Percentiles rank a stretch among this genome's conserved stretches.
Conservation (phyloP, 2,329 filamentous ascomycete genomes). For the Ophiosphaerella narmari region DNA sequence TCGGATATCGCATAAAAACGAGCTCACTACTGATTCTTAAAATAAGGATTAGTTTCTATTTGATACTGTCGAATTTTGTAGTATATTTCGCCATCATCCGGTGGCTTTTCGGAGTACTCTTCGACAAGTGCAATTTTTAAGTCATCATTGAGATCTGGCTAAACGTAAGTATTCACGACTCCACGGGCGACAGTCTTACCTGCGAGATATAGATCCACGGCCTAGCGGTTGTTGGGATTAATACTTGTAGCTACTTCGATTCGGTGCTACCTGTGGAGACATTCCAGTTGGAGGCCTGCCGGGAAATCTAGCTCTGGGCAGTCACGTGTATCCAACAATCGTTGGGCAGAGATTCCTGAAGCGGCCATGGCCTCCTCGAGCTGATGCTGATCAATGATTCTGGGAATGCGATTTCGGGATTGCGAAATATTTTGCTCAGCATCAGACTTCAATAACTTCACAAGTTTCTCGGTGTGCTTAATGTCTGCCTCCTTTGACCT, state of each 20-base stretch:
- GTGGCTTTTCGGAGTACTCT: slow-evolving; percentile 16
- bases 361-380: slow-evolving; percentile 22
- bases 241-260: not conserved
- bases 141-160: slow-evolving; percentile 10
- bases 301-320: slow-evolving; percentile 10
- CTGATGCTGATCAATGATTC: slow-evolving; percentile 30
- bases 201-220: no score
- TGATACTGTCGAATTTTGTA: slow-evolving; percentile 26
- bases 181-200: not conserved
- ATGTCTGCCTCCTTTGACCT: slow-evolving; percentile 9
- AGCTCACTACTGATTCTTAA: slow-evolving; percentile 26
- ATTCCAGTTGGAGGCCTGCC: slow-evolving; percentile 7
- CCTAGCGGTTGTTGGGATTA: no score
- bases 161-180: slow-evolving; percentile 2
- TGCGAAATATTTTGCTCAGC: slow-evolving; percentile 26
- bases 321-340: slow-evolving; percentile 8
- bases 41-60: slow-evolving; percentile 21
- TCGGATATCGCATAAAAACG: slow-evolving; percentile 25
- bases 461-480: slow-evolving; percentile 1
- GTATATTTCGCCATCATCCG: not conserved
- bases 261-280: slow-evolving; percentile 7
- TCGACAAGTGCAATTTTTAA: slow-evolving; percentile 5
- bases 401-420: slow-evolving; percentile 37
- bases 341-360: slow-evolving; percentile 9
- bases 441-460: slow-evolving; percentile 9